Evolutionary conservation across 768 basidiomycete genomes (phyloP).

Genomic region (Termitomyces sp.): DNA sequence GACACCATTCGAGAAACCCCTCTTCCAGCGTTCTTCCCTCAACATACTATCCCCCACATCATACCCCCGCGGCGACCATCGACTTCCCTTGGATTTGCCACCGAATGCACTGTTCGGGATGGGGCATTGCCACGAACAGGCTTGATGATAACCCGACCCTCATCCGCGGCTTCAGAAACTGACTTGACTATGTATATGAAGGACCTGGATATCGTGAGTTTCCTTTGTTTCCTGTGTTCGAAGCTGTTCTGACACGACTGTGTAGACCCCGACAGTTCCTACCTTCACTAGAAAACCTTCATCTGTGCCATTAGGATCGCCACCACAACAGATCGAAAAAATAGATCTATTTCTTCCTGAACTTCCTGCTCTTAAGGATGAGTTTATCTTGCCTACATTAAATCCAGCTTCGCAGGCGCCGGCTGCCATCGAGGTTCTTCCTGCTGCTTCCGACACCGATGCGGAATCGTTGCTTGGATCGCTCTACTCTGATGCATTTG

Average conservation of each 20-base stretch:
- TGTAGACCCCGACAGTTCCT: slow-evolving; percentile 22
- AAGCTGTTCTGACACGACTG: not conserved
- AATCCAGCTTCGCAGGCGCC: not conserved
- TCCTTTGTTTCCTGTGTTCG: not conserved
- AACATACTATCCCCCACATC: slow-evolving; percentile 17
- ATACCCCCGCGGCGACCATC: slow-evolving; percentile 26
- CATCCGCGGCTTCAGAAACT: slow-evolving; percentile 18
- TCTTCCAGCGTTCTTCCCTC: slow-evolving; percentile 19
- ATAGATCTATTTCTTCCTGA: not conserved
- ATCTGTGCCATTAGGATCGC: not conserved
- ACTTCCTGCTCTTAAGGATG: not conserved
- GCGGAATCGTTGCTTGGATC: slow-evolving; percentile 8
- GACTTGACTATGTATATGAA: slow-evolving; percentile 17
- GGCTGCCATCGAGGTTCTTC: not conserved
- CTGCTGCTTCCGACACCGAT: not conserved
- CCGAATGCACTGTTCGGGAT: slow-evolving; percentile 1
- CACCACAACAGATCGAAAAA: not conserved
- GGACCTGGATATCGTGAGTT: slow-evolving; percentile 26
- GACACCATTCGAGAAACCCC: slow-evolving; percentile 8
- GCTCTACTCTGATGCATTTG: slow-evolving; percentile 8
- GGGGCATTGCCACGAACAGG: slow-evolving; percentile 8
- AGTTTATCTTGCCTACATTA: slow-evolving; percentile 8
- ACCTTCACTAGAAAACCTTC: slow-evolving; percentile 11
- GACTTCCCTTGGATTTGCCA: slow-evolving; percentile 25
- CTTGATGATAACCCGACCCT: slow-evolving; percentile 15